A percentile compares a stretch with the other conserved stretches of the same genome.
Evolutionary conservation across 345 rosid species (phyloP).

Genomic region (Melastoma malabathricum): DNA sequence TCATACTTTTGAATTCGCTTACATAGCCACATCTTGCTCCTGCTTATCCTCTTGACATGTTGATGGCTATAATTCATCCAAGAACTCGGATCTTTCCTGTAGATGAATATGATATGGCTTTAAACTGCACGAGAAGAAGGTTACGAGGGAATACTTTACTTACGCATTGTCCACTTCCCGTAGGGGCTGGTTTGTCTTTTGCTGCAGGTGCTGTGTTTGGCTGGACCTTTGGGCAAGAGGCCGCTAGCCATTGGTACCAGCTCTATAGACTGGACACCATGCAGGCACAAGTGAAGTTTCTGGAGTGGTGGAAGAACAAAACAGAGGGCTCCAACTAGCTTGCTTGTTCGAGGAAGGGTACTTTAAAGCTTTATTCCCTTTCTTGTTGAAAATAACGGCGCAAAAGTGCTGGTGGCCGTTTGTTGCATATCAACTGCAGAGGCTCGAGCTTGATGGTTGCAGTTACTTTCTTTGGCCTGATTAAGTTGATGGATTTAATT

Average conservation of each 20-base stretch:
- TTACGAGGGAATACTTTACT: no score
- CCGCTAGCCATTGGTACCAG: constrained; percentile 57
- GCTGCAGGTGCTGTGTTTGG: constrained; percentile 80
- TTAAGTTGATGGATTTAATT: no score
- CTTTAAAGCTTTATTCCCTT: neutral
- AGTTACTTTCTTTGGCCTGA: no score
- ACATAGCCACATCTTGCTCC: no score
- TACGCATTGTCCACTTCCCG: neutral
- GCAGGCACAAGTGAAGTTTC: constrained; percentile 74
- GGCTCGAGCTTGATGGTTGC: no score
- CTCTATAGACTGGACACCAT: constrained; percentile 80
- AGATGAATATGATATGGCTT: neutral
- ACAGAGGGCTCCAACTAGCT: constrained; percentile 8
- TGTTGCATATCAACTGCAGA: no score
- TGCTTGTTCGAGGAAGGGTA: neutral
- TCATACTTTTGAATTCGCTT: no score
- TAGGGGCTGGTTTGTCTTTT: constrained; percentile 78
- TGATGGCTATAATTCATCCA: no score
- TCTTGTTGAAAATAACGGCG: neutral
- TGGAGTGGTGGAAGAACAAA: constrained; percentile 92
- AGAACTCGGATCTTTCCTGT: neutral
- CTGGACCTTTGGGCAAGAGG: constrained; percentile 80
- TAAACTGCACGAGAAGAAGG: neutral
- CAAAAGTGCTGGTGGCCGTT: no score
- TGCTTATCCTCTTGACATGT: no score